These are phyloP conservation scores for Aspergillus aculeatus DNA, from an alignment of 2,329 filamentous ascomycete genomes.

Conservation along the genomic window DNA sequence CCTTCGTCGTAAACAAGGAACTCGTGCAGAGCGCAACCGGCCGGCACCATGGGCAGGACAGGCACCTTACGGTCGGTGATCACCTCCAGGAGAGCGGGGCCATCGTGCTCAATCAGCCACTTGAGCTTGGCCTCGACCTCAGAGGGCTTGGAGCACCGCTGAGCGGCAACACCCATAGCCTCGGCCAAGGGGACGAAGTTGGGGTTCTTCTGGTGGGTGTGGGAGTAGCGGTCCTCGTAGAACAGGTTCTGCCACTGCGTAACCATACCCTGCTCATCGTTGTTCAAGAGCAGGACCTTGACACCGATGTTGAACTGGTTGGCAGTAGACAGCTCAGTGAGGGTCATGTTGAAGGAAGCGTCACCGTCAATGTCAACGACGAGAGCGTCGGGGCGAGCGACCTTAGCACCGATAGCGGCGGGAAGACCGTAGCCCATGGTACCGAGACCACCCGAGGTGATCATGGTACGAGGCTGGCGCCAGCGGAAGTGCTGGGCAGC, in stretches of 20 bases:
- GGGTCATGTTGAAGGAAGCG: conserved; percentile 72
- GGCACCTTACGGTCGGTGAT: conserved; percentile 77
- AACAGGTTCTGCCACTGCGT: conserved; percentile 98
- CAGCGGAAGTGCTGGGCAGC: conserved; percentile 90
- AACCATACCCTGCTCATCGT: conserved; percentile 98
- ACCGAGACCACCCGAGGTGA: conserved; percentile 88
- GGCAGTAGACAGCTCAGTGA: conserved; percentile 90
- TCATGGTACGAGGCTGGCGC: conserved; percentile 83
- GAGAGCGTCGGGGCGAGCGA: conserved; percentile 71
- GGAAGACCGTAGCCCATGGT: conserved; percentile 94
- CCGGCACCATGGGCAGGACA: conserved; percentile 96
- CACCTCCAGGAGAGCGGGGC: conserved; percentile 90
- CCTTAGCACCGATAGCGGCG: conserved; percentile 91
- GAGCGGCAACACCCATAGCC: conserved; percentile 80
- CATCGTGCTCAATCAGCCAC: conserved; percentile 86
- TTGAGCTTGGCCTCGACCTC: conserved; percentile 75
- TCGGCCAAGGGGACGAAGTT: conserved; percentile 92
- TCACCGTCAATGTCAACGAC: conserved; percentile 95
- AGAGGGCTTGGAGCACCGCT: conserved; percentile 69
- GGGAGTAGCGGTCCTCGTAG: conserved; percentile 87
- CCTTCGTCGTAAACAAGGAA: conserved; percentile 85
- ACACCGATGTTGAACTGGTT: conserved; percentile 95
- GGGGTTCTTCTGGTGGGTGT: conserved; percentile 94
- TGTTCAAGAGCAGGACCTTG: conserved; percentile 93
- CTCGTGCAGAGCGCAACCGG: conserved; percentile 82